phyloP scores from a whole-genome alignment of 2,329 filamentous ascomycete genomes.

The Leptographium radiaticola region DNA sequence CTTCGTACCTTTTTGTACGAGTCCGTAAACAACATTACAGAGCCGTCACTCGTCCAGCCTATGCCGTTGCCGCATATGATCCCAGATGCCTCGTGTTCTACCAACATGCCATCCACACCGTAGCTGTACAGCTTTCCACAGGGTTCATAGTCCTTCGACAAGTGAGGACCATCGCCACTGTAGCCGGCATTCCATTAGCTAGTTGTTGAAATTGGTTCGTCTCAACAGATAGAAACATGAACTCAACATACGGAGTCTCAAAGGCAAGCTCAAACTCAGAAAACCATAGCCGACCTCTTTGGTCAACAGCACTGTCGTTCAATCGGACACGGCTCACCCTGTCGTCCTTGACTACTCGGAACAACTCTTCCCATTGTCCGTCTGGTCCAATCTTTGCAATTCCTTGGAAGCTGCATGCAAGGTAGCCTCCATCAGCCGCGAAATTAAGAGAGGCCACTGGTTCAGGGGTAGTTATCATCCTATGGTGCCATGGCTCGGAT shows the following conservation, averaged over 20 bases:
- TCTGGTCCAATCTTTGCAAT: not conserved
- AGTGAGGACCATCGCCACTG: not conserved
- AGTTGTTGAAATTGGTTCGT: not conserved
- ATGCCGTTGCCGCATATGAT: not conserved
- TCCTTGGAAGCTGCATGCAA: not conserved
- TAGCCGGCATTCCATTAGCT: not conserved
- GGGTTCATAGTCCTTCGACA: not conserved
- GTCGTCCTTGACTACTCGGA: not conserved
- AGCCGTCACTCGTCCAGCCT: not conserved
- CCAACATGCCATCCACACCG: not conserved
- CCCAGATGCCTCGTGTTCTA: not conserved
- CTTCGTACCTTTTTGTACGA: not conserved
- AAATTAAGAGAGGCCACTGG: not conserved
- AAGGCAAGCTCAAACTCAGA: not conserved
- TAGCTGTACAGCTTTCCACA: not conserved
- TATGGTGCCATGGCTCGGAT: not conserved
- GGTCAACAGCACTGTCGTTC: not conserved
- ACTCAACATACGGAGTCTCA: not conserved
- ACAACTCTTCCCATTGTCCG: not conserved
- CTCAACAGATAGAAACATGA: not conserved
- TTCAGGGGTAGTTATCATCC: not conserved
- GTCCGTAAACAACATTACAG: not conserved
- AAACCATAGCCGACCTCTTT: not conserved
- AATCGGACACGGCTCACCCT: not conserved
- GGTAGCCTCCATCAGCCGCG: not conserved